Percentiles rank a stretch among this genome's conserved stretches.
Evolutionary conservation across 331 rosid genomes (phyloP).

Genomic region (Dryas integrifolia): DNA sequence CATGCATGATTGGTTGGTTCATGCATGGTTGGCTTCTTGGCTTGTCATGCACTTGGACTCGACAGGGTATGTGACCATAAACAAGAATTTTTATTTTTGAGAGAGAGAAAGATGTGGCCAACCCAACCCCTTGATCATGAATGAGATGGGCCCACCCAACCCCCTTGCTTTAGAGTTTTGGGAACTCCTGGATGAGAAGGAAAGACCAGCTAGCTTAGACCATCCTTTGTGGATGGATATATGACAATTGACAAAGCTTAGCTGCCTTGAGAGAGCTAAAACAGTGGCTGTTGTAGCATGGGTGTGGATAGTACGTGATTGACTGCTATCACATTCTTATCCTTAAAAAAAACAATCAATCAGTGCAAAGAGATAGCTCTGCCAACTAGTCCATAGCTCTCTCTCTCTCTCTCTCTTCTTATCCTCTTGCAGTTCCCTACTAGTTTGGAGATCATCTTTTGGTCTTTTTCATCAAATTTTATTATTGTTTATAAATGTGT

Average conservation of each 20-base stretch:
- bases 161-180: too few species aligned
- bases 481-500: not conserved
- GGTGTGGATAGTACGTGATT: slow-evolving; percentile 10
- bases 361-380: slow-evolving; percentile 36
- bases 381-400: slow-evolving; percentile 11
- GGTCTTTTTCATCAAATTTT: not conserved
- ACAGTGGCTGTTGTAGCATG: slow-evolving; percentile 16
- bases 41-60: too few species aligned
- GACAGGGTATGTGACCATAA: too few species aligned
- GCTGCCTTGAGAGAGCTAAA: slow-evolving; percentile 8
- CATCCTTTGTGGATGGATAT: slow-evolving; percentile 10
- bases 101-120: too few species aligned
- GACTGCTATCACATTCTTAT: slow-evolving; percentile 34
- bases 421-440: slow-evolving; percentile 20
- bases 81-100: too few species aligned
- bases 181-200: not conserved
- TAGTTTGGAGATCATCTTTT: not conserved
- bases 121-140: too few species aligned
- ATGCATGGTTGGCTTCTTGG: too few species aligned
- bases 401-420: not conserved
- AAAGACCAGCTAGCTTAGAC: not conserved
- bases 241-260: not conserved
- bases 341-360: slow-evolving; percentile 33
- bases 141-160: too few species aligned
- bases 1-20: too few species aligned